These are phyloP conservation scores for Cryptococcus sp. DNA, from an alignment of 1,284 basidiomycete species.

Conservation along the genomic window DNA sequence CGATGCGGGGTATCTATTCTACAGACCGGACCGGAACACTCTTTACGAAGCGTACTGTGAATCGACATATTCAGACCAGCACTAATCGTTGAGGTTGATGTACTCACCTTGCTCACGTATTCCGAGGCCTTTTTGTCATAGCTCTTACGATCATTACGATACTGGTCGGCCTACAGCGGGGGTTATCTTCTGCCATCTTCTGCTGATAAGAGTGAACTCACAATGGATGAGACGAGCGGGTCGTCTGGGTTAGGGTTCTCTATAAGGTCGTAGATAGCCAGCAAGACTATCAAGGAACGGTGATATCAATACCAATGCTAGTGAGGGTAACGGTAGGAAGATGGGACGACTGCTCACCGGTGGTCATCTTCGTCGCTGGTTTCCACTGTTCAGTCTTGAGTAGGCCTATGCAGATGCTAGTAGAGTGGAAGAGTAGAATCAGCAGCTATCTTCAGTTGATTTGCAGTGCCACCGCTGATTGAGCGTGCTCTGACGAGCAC, in stretches of 20 bases:
- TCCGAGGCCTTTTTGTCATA: slow-evolving; percentile 49
- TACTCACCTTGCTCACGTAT: slow-evolving; percentile 39
- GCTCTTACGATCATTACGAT: slow-evolving; percentile 38
- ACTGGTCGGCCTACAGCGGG: slow-evolving; percentile 46
- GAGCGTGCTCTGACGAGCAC: slow-evolving; percentile 2
- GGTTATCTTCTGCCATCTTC: slow-evolving; percentile 6
- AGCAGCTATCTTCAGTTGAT: too few species aligned
- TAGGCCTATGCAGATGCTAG: slow-evolving; percentile 58
- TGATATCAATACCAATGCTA: neutral
- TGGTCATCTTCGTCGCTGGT: slow-evolving; percentile 73
- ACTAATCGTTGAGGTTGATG: neutral
- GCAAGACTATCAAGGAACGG: slow-evolving; percentile 68
- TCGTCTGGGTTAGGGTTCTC: slow-evolving; percentile 87
- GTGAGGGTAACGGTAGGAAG: slow-evolving; percentile 5
- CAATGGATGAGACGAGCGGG: slow-evolving; percentile 64
- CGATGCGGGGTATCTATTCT: too few species aligned
- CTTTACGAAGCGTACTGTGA: neutral
- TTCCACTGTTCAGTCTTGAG: slow-evolving; percentile 69
- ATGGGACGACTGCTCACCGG: slow-evolving; percentile 57
- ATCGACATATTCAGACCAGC: too few species aligned
- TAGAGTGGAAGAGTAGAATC: neutral
- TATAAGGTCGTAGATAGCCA: slow-evolving; percentile 77
- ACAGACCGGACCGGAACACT: too few species aligned
- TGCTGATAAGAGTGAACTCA: slow-evolving; percentile 21
- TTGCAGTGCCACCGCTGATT: too few species aligned